Conservation (phyloP, 306 rosid genomes). For the Fragaria nilgerrensis region DNA sequence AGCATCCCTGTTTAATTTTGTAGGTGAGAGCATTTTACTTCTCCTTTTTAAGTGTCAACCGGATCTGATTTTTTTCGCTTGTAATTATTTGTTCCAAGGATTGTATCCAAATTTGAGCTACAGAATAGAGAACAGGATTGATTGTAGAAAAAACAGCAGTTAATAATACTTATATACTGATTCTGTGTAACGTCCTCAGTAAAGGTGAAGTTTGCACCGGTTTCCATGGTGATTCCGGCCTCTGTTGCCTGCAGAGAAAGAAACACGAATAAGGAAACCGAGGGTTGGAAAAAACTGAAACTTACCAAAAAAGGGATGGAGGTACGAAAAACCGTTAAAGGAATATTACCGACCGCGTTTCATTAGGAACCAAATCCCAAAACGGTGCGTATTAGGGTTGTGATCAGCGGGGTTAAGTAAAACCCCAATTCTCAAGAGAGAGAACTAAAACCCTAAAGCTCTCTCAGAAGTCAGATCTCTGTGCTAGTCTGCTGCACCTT, state of each 20-base stretch:
- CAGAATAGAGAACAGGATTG: constrained; percentile 8
- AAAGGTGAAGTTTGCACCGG: background rate
- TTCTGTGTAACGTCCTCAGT: constrained; percentile 2
- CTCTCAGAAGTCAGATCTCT: background rate
- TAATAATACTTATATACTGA: background rate
- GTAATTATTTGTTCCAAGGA: constrained; percentile 16
- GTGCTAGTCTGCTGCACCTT: background rate
- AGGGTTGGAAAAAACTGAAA: background rate
- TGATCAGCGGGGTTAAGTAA: background rate
- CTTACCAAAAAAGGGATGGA: background rate
- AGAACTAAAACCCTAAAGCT: constrained; percentile 19
- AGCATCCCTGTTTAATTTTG: constrained; percentile 21
- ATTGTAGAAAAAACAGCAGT: background rate
- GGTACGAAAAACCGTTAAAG: background rate
- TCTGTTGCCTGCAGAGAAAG: background rate
- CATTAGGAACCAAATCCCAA: background rate
- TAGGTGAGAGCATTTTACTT: constrained; percentile 12
- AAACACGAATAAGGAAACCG: background rate
- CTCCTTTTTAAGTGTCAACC: background rate
- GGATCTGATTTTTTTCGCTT: constrained; percentile 1
- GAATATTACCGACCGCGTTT: background rate
- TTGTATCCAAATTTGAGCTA: constrained; percentile 6
- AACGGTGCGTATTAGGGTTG: background rate
- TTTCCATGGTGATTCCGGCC: background rate
- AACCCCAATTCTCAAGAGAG: background rate